Base-by-base conservation (phyloP, 306 rosid genomes). In the Lagenaria siceraria region DNA sequence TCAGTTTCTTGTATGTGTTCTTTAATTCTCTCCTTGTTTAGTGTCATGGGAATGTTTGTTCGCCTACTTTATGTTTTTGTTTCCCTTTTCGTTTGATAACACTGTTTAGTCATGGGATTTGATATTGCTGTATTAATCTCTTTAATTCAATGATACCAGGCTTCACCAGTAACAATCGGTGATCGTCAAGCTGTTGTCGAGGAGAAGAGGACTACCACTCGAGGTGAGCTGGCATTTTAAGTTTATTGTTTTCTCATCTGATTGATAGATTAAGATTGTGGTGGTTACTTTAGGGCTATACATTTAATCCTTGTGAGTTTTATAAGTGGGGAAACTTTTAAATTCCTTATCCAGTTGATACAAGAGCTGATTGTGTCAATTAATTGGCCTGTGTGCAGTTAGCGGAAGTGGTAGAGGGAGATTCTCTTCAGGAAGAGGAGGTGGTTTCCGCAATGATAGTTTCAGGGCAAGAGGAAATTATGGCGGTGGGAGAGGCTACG, bases 141-240 rank as follows among this genome's bases (percentile, higher is more conserved):
- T 25, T 73, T 49, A 15, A 71, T 46, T 51, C 80, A 77, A 36
- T 82, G 82, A 76, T 78, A 79, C 25, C 85, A 95, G 99, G 96
- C 97, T 46, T 87, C 97, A 15, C 91, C 96, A 18, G 81, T 96
- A 61, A 79, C 64, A 40, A 82, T 96, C 25, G 96, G 97, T 8
- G 96, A 89, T 80, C 92, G 86, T 78, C 88, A 73, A 73, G 97
- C 98, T 72, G 88, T 84, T 79, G 78, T 96, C 3, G 99, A 96
- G 90, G 97, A 89, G 83, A 96, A 96, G 85, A 92, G 91, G 87
- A 90, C 99, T 62, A 87, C 92, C 21, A 96, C 97, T 52, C 90
- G 98, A 85, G 99, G 99, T 92, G 87, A 79, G 66, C 68, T 56
- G 21, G 65, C 12, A 8, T 55, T 15, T 31, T 10, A 33, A 49